Evolutionary conservation across 2,329 filamentous ascomycete species (phyloP), one percentile per base, ranked within the genome.

Genomic region (Plectosphaerella cucumerina): DNA sequence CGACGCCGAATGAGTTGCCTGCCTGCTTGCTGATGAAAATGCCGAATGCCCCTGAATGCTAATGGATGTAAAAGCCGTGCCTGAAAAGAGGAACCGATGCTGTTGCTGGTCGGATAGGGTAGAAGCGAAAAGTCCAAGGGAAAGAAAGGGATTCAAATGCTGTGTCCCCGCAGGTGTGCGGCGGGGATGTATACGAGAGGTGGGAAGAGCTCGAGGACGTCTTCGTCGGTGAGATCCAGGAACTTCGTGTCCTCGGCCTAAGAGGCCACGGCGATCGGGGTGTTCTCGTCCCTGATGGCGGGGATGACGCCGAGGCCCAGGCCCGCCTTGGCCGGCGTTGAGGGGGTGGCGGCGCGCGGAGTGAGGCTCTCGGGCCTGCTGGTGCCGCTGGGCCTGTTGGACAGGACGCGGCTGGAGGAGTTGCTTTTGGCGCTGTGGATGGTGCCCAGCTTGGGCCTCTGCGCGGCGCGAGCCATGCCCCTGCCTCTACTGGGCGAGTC

Each of bases 391-490:
- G 53, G 53, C 34, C 48, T 53, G 46, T 35, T 66, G 15, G 63
- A 65, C 45, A 59, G 54, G 45, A 61, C 58, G 20, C 61, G 60
- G 42, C 59, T 64, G 52, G 59, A 60, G 26, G 58, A 56, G 34
- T 57, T 56, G 21, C 63, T 62, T 37, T 72, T 67, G 17, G 69
- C 71, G 62, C 75, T 76, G 47, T 66, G 53, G 17, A 78, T 78
- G 10, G 75, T 78, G 51, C 74, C 69, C 34, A 78, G 63, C 58
- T 70, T 74, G 5, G 74, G 73, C 44, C 71, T 66, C 54, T 70
- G 69, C 0, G 67, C 70, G 34, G 65, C 70, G 52, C 69, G 69
- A 9, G 60, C 59, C 14, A 59, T 52, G 8, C 58, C 52, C 26
- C 61, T 63, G 34, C 59, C 56, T 37, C 61, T 65, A 56, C 57